Evolutionary conservation across 805 yeast genomes (phyloP), one percentile per base, ranked within the genome.

Genomic region (Wickerhamomyces sydowiorum): DNA sequence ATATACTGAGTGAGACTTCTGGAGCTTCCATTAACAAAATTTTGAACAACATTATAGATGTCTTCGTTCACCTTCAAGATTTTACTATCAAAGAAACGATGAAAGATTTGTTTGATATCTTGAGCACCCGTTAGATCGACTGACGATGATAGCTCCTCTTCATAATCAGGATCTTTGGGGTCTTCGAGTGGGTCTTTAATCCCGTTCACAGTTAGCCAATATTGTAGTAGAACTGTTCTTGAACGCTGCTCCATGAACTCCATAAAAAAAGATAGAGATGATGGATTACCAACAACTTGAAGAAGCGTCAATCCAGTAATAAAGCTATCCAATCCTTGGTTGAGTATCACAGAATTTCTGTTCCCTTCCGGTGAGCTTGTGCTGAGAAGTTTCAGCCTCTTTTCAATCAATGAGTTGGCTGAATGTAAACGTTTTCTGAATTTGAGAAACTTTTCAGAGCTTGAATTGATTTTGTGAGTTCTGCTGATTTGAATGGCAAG

Each of bases 121-220:
- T 73, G 76, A 3, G 67, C 60, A 38, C 73, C 77, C 23, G 38
- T 60, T 38, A 72, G 62, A 42, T 71, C 76, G 13, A 66, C 51
- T 2, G 67, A 64, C 5, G 56, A 30, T 50, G 54, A 38, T 22
- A 47, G 23, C 36, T 53, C 52, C n/a, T 47, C 54, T 18, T 51
- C 52, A 29, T 60, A 38, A 13, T 62, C 66, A 3, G 60, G 60
- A 24, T 52, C 49, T n/a, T 42, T 49, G 3, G 66, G 59, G 47
- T 66, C 66, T 43, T 75, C 84, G 15, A 89, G 59, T 0, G 96
- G 96, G 38, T 84, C 84, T 51, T 79, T 77, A 30, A 86, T 71
- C 0, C 74, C 68, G 46, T 86, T 84, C 3, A 87, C 82, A 2
- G 76, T 72, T 5, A 74, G 57, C 87, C 89, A 85, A 46, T 78